A percentile compares a stretch with the other conserved stretches of the same genome.
These are phyloP conservation scores for Phytophthora kernoviae DNA, from an alignment of 352 stramenopile species.

Conservation along the genomic window DNA sequence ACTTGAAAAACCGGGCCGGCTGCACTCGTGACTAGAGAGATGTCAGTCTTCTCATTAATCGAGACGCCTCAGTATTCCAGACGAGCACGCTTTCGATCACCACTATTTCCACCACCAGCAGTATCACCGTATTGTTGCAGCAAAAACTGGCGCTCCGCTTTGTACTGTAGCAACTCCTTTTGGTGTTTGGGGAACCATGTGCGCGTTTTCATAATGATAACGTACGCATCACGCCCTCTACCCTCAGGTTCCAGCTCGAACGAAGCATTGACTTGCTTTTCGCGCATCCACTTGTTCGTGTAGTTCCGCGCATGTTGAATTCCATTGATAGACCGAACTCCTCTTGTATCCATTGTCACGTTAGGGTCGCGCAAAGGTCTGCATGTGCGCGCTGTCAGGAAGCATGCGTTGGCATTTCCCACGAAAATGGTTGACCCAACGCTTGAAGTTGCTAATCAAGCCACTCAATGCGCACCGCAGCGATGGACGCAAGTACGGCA, in stretches of 20 bases:
- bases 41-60: too few relatives aligned
- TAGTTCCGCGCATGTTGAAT: conserved; percentile 1
- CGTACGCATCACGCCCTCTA: not conserved
- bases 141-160: conserved; percentile 1
- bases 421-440: conserved; percentile 7
- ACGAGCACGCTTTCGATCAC: too few relatives aligned
- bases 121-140: not conserved
- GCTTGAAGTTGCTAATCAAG: not conserved
- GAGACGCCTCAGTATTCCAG: too few relatives aligned
- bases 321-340: not conserved
- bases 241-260: conserved; percentile 1
- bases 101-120: not conserved
- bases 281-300: conserved; percentile 6
- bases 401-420: conserved; percentile 14
- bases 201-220: conserved; percentile 10
- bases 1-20: too few relatives aligned
- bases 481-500: not conserved
- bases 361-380: conserved; percentile 10
- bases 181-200: conserved; percentile 7
- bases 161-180: conserved; percentile 4
- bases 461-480: conserved; percentile 14
- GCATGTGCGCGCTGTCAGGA: conserved; percentile 1
- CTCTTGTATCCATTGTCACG: not conserved
- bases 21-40: too few relatives aligned
- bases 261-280: conserved; percentile 13